phyloP scores from a whole-genome alignment of 2,329 filamentous ascomycete genomes.

The Sclerotinia spermophila region DNA sequence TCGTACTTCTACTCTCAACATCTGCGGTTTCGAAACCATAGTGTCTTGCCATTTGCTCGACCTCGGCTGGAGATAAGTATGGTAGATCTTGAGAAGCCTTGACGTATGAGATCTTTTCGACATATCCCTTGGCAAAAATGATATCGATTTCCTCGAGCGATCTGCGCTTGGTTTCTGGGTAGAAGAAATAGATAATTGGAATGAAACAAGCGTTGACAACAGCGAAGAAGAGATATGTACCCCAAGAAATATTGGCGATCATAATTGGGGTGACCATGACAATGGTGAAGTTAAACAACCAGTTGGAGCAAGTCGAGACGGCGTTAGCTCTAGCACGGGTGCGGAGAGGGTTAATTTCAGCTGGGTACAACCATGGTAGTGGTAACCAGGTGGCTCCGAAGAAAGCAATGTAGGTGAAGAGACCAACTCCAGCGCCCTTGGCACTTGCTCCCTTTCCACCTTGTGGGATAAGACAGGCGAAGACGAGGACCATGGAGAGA shows the following conservation, averaged over 20 bases:
- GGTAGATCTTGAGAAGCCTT: slow-evolving; percentile 55
- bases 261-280: slow-evolving; percentile 42
- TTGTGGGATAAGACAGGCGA: slow-evolving; percentile 39
- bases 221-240: slow-evolving; percentile 41
- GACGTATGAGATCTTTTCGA: slow-evolving; percentile 58
- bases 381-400: slow-evolving; percentile 59
- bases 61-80: slow-evolving; percentile 47
- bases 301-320: slow-evolving; percentile 52
- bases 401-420: slow-evolving; percentile 61
- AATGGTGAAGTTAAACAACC: slow-evolving; percentile 54
- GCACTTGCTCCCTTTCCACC: slow-evolving; percentile 29
- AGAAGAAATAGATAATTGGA: slow-evolving; percentile 40
- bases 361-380: slow-evolving; percentile 60
- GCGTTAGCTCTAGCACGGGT: slow-evolving; percentile 63
- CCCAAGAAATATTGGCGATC: slow-evolving; percentile 37
- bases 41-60: slow-evolving; percentile 42
- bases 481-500: slow-evolving; percentile 59
- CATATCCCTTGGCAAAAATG: slow-evolving; percentile 59
- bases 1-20: slow-evolving; percentile 30
- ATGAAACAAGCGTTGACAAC: slow-evolving; percentile 40
- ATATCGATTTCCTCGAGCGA: slow-evolving; percentile 67
- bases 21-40: slow-evolving; percentile 34
- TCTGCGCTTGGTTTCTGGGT: slow-evolving; percentile 50
- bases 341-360: slow-evolving; percentile 57
- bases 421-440: slow-evolving; percentile 46